Base-by-base conservation (phyloP, 441 rosid genomes). In the Erodium moschatum region DNA sequence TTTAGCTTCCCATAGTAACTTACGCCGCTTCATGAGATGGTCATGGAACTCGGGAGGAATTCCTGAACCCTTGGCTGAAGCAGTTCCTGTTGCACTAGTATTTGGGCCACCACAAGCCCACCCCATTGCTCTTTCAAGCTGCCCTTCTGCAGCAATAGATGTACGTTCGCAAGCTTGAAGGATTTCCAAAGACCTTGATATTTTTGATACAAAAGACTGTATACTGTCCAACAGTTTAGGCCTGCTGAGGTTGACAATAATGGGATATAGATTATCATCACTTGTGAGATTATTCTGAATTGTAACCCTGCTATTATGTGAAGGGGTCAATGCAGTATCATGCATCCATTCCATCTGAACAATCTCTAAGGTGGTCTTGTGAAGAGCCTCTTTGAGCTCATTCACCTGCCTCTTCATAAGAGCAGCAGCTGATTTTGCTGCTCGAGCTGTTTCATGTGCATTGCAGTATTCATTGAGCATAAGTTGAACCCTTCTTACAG, bases 21-120 rank as follows among this genome's bases (percentile, higher is more conserved):
- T 88, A 42, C 79, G 81, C 70, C 98, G 85, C 81, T 91, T 89
- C 64, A 74, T 79, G 73, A 94, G 81, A 85, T 91, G 91, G 70
- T 89, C 91, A 76, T 88, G 96, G 75, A 94, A 94, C 70, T 89
- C 89, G 1, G 87, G 80, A 80, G 98, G 97, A 79, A 91, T 91
- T 68, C 96, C 94, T 15, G 96, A 85, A 71, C 80, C 76, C 86
- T 85, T 91, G 74, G 81, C 72, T 46, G 92, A 79, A 42, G 83
- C 71, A 74, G 75, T 84, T 81, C 87, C 97, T 67, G 78, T 64
- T 52, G 81, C 65, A 71, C 74, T 76, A 66, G 96, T 85, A 74
- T 80, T 85, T 76, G 92, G 82, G 67, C 93, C 97, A 72, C 97
- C 97, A 67, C 97, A 93, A 73, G 98, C 97, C 98, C 97, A 93